Conservation (phyloP, 2,329 filamentous ascomycete species). For the Alternaria gaisen region DNA sequence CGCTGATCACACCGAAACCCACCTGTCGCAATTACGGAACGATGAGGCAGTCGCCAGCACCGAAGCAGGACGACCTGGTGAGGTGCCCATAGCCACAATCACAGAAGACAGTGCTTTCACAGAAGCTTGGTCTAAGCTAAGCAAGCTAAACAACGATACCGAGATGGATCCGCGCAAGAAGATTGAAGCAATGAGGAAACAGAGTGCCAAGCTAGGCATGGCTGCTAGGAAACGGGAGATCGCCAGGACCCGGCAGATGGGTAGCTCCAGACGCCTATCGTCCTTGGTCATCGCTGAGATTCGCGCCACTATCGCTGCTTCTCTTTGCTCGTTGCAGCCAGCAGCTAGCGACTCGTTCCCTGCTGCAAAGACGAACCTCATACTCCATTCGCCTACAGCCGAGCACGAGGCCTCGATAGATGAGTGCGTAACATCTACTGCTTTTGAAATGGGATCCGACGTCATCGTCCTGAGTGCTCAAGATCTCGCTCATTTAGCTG, state of each 20-base stretch:
- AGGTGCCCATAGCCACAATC: conserved; percentile 2
- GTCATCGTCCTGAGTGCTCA: conserved; percentile 73
- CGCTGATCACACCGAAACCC: conserved; percentile 8
- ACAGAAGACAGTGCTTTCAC: conserved; percentile 12
- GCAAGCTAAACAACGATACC: conserved; percentile 20
- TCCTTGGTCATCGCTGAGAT: conserved; percentile 55
- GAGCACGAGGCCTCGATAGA: conserved; percentile 65
- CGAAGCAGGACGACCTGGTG: conserved; percentile 7
- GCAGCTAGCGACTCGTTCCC: conserved; percentile 57
- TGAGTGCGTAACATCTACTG: conserved; percentile 69
- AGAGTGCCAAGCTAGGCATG: conserved; percentile 23
- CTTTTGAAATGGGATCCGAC: conserved; percentile 69
- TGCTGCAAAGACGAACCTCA: conserved; percentile 63
- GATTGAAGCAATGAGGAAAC: conserved; percentile 23
- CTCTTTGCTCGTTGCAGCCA: conserved; percentile 50
- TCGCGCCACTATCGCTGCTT: conserved; percentile 60
- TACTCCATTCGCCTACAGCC: conserved; percentile 67
- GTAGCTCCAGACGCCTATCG: conserved; percentile 30
- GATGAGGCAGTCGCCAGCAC: conserved; percentile 14
- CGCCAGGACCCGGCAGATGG: conserved; percentile 21
- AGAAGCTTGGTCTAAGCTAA: conserved; percentile 17
- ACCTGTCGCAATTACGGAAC: conserved; percentile 7
- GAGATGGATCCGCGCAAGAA: conserved; percentile 16
- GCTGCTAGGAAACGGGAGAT: conserved; percentile 23
- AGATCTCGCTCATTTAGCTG: conserved; percentile 74